Percentiles rank a stretch among this genome's conserved stretches.
phyloP scores from a whole-genome alignment of 208 protist genomes.

The Trypanosoma rangeli region DNA sequence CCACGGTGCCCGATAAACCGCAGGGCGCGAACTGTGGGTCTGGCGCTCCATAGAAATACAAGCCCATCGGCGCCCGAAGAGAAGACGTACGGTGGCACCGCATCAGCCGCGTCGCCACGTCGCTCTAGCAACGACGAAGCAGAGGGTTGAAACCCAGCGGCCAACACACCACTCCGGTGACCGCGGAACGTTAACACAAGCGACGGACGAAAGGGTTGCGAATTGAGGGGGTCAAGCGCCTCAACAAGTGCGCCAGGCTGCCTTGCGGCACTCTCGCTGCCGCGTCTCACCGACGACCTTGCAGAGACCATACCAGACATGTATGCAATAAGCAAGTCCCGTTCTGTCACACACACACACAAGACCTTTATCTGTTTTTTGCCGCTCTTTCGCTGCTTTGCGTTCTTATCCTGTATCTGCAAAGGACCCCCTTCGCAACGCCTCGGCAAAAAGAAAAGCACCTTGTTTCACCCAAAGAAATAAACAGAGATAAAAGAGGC shows the following conservation, averaged over 20 bases:
- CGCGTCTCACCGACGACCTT: neutral
- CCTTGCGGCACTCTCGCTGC: neutral
- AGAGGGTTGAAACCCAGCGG: constrained; percentile 49
- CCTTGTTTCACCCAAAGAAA: no score
- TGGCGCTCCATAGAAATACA: constrained; percentile 86
- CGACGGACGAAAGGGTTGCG: constrained; percentile 36
- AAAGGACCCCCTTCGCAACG: no score
- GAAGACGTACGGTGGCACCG: constrained; percentile 44
- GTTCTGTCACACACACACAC: neutral
- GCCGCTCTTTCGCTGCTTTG: no score
- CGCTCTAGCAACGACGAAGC: neutral
- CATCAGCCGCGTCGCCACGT: neutral
- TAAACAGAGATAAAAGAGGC: no score
- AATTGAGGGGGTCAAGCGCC: neutral
- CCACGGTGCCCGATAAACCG: constrained; percentile 77
- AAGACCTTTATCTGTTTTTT: no score
- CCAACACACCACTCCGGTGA: constrained; percentile 60
- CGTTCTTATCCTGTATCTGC: no score
- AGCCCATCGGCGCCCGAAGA: constrained; percentile 75
- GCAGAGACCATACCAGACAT: constrained; percentile 8
- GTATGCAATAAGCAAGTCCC: neutral
- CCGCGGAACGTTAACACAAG: constrained; percentile 80
- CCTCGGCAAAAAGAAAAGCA: no score
- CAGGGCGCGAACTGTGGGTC: constrained; percentile 66
- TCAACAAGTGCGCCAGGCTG: neutral